Evolutionary conservation across 2,329 filamentous ascomycete genomes (phyloP).

Genomic region (Corinectria fuckeliana): DNA sequence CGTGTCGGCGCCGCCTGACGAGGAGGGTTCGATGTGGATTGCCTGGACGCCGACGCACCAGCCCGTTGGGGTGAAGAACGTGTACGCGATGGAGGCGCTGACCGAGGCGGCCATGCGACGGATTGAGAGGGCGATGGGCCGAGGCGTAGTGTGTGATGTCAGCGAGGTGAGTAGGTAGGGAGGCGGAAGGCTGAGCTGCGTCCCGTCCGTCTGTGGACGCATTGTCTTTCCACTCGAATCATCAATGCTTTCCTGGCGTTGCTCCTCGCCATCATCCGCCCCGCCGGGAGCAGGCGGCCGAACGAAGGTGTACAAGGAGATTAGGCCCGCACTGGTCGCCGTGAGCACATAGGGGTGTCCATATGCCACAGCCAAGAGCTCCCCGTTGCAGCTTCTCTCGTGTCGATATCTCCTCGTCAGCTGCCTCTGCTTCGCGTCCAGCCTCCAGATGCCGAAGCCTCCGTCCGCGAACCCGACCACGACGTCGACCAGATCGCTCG

Average conservation of each 20-base stretch:
- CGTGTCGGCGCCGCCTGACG: conserved; percentile 41
- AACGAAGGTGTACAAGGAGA: conserved; percentile 78
- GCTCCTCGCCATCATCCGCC: background rate
- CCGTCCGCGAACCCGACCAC: conserved; percentile 76
- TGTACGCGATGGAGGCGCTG: conserved; percentile 87
- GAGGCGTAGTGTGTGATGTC: conserved; percentile 78
- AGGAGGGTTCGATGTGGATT: conserved; percentile 63
- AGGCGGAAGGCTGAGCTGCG: conserved; percentile 19
- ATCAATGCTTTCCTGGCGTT: background rate
- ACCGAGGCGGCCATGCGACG: conserved; percentile 69
- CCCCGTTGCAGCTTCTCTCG: conserved; percentile 66
- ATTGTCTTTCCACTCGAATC: background rate
- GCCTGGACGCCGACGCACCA: conserved; percentile 96
- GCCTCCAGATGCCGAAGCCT: conserved; percentile 71
- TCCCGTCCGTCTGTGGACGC: background rate
- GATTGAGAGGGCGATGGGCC: conserved; percentile 83
- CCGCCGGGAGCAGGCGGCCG: conserved; percentile 16
- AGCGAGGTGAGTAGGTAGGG: conserved; percentile 73
- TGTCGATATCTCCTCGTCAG: conserved; percentile 65
- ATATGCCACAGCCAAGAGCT: conserved; percentile 73
- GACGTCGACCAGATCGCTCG: conserved; percentile 60
- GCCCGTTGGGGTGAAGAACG: conserved; percentile 76
- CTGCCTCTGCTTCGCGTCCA: conserved; percentile 53
- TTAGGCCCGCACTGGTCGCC: conserved; percentile 74
- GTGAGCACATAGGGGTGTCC: conserved; percentile 79